Evolutionary conservation across 169 alveolate species (phyloP).

Genomic region (Plasmodium fragile): DNA sequence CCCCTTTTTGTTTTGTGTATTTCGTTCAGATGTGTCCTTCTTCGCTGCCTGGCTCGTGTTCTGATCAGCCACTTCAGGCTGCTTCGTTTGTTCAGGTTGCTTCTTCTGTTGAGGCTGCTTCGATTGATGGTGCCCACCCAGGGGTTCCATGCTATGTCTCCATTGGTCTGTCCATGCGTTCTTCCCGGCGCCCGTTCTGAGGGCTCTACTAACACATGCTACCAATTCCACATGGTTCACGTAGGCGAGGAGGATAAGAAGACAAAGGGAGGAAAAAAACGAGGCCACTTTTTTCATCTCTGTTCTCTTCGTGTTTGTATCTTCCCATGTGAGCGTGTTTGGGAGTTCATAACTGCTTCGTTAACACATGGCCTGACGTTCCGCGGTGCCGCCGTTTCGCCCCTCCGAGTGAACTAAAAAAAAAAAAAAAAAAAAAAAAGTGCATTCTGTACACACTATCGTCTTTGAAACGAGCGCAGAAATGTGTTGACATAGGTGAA

Average conservation of each 20-base stretch:
- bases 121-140: background rate
- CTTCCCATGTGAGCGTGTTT: background rate
- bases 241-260: background rate
- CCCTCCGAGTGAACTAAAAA: background rate
- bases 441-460: background rate
- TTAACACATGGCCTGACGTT: background rate
- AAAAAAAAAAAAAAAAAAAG: too few relatives aligned
- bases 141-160: background rate
- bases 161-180: background rate
- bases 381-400: background rate
- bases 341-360: background rate
- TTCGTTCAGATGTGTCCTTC: background rate
- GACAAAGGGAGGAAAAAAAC: slow-evolving; percentile 2
- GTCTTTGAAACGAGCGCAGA: background rate
- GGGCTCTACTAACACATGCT: background rate
- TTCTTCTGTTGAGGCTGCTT: background rate
- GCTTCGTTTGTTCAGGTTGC: background rate
- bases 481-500: background rate
- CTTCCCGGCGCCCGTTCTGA: background rate
- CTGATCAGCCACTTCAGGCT: background rate
- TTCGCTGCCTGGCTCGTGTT: background rate
- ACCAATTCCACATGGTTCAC: background rate
- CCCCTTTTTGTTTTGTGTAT: background rate
- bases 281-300: slow-evolving; percentile 55
- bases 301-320: background rate